Base-by-base conservation (phyloP, 2,329 filamentous ascomycete genomes). In the Cercospora janseana region DNA sequence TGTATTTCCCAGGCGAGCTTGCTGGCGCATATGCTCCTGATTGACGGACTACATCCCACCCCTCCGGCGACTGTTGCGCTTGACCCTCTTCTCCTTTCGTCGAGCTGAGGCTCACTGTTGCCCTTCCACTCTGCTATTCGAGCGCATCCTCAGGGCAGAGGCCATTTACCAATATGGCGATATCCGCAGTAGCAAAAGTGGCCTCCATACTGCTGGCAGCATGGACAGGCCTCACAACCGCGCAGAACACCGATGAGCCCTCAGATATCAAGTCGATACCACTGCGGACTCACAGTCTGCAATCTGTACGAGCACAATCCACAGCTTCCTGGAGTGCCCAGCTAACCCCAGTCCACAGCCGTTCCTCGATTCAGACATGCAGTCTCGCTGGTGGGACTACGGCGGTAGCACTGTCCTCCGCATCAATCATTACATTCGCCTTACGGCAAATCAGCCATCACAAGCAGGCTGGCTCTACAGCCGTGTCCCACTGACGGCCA, bases 331-430 rank as follows among this genome's bases (percentile, higher is more conserved):
- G 10, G 13, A 18, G 18, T 38, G 18, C 45, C 16, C 26, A 27
- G 21, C 28, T 13, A 34, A 18, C 29, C 23, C 43, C 52, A 34
- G 46, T n/a, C 31, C 37, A 5, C 67, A 96, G 87, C 93, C 93
- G 56, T 98, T 96, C 73, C 83, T 98, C 63, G 93, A 98, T 74
- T 93, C 90, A 54, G 93, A 97, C 71, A 91, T 97, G 85, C 87
- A 94, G 75, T 95, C 88, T 75, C 86, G 93, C 69, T 98, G 93
- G 92, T 98, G 92, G 74, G 93, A 98, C 75, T 98, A 94, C 80
- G 93, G 93, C 68, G 93, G 92, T 67, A 90, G 95, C 74, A 89
- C 92, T 31, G 85, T 98, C 63, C 80, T 96, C 65, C 78, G 83
- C 59, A 79, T 82, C 56, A 83, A 86, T 66, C 78, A 81, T 72